Conservation (phyloP, 2,329 filamentous ascomycete species). For the Cercospora brassicicola region DNA sequence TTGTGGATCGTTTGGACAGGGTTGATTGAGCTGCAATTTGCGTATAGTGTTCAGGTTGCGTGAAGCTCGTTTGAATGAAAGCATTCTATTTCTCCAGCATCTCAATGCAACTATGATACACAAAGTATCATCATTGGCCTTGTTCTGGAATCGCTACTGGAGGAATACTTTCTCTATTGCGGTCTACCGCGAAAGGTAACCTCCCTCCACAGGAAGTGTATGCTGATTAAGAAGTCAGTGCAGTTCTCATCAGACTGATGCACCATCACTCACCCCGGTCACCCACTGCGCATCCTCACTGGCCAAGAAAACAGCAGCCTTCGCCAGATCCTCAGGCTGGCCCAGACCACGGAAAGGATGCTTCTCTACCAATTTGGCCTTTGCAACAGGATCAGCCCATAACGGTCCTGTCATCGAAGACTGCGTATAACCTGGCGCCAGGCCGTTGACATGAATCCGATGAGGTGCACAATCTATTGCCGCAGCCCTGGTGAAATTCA, state of each 20-base stretch:
- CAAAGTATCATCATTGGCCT: too few relatives aligned
- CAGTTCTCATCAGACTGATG: neutral
- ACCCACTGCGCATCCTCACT: slow-evolving; percentile 42
- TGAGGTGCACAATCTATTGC: slow-evolving; percentile 35
- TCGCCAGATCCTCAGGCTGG: slow-evolving; percentile 45
- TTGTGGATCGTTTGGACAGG: slow-evolving; percentile 12
- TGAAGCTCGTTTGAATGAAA: neutral
- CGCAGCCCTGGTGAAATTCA: slow-evolving; percentile 32
- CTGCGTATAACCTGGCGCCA: slow-evolving; percentile 34
- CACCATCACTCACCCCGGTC: slow-evolving; percentile 18
- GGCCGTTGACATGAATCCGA: slow-evolving; percentile 35
- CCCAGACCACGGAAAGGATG: slow-evolving; percentile 41
- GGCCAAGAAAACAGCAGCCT: slow-evolving; percentile 49
- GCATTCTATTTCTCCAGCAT: neutral
- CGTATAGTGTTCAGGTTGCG: neutral
- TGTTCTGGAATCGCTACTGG: too few relatives aligned
- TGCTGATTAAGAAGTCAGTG: slow-evolving; percentile 16
- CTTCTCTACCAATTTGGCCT: slow-evolving; percentile 31
- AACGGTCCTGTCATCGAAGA: slow-evolving; percentile 28
- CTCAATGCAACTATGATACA: too few relatives aligned
- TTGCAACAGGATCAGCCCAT: slow-evolving; percentile 28
- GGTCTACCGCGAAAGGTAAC: slow-evolving; percentile 15
- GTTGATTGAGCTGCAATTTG: neutral
- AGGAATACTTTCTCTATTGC: neutral
- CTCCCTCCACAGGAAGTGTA: slow-evolving; percentile 25